Base-by-base conservation (phyloP, 306 rosid genomes). In the Delonix regia region DNA sequence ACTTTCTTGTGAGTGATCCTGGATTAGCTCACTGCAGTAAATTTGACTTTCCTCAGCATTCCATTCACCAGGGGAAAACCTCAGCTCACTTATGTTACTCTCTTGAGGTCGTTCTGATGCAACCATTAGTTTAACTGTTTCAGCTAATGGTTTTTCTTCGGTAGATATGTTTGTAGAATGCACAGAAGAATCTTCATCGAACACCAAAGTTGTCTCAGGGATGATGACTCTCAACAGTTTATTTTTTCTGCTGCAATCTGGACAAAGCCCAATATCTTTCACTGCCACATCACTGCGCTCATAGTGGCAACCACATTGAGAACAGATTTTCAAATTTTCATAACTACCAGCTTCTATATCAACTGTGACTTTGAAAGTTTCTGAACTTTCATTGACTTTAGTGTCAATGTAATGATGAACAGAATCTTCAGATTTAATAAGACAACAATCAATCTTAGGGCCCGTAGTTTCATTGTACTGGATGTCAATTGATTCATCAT, bases 291-390 rank as follows among this genome's bases (percentile, higher is more conserved):
- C 85, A 55, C 75, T 41, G 33, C 76, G 72, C 78, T 66, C 75
- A 75, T 81, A 90, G 68, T 47, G 74, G 69, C 83, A 78, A 71
- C 90, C 90, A 83, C 97, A 92, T 62, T 80, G 85, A 56, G 82
- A 81, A 86, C 97, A 92, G 62, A 81, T 59, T 49, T 53, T 85
- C 71, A 66, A 78, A 69, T 79, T 79, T 84, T 84, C 84, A 38
- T 75, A 80, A 74, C 69, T 25, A 80, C 66, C 79, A 62, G 73
- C 77, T 83, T 84, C 90, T 3, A 62, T 66, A 49, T 81, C 90
- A 76, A 42, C 87, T 73, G 74, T 71, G 71, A 80, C 81, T 34
- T 51, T 74, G 83, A 83, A 82, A 63, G 81, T 78, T 81, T 87
- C 86, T 9, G 82, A 83, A 51, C 77, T 77, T 77, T 57, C 80